phyloP scores from a whole-genome alignment of 2,329 filamentous ascomycete species.

The Fusarium ambrosium region DNA sequence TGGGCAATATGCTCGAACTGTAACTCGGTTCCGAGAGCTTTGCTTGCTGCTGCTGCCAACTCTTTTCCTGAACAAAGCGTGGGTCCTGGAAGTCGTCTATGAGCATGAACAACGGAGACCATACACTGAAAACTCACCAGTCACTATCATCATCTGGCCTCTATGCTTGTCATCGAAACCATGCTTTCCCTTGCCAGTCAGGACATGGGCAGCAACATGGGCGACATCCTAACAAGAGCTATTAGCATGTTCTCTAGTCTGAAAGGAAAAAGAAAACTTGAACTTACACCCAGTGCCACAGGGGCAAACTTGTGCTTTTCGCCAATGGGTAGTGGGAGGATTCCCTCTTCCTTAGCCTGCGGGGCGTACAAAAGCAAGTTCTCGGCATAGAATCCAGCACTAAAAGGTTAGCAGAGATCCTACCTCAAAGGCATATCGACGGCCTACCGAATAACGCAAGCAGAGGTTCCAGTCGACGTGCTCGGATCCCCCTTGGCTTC shows the following conservation, averaged over 20 bases:
- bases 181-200: conserved; percentile 26
- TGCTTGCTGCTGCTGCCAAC: conserved; percentile 60
- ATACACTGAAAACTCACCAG: neutral
- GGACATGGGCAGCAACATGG: conserved; percentile 22
- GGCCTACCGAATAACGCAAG: conserved; percentile 17
- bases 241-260: fast-evolving
- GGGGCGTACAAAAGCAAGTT: conserved; percentile 19
- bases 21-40: conserved; percentile 56
- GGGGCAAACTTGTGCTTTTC: conserved; percentile 27
- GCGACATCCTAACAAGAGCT: conserved; percentile 2
- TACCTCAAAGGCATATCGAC: fast-evolving
- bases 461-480: conserved; percentile 8
- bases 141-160: conserved; percentile 25
- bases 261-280: fast-evolving
- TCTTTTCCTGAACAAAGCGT: conserved; percentile 61
- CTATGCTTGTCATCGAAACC: conserved; percentile 20
- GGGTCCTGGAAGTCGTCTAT: conserved; percentile 50
- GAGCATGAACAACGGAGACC: neutral
- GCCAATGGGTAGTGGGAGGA: conserved; percentile 14
- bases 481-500: conserved; percentile 55
- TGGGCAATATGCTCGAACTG: conserved; percentile 44
- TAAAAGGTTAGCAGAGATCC: neutral
- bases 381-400: conserved; percentile 24
- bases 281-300: conserved; percentile 19
- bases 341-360: conserved; percentile 13